Evolutionary conservation across 371 early-diverging fungal genomes (phyloP).

Genomic region (Batrachochytrium dendrobatidis): DNA sequence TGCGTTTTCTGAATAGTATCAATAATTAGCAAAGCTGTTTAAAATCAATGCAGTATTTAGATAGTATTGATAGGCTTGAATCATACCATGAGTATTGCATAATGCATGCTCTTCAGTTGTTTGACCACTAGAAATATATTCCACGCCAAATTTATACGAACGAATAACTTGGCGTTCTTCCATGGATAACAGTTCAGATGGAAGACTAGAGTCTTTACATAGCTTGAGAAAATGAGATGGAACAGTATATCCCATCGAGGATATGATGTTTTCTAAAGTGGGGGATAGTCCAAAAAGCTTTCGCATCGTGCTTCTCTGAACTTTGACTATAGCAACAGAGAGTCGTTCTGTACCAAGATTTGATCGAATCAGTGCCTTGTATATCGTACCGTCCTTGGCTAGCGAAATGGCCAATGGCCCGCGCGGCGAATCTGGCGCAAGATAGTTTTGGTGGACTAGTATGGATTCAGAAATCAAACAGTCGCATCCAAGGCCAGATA

Average conservation of each 20-base stretch:
- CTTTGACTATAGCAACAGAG: slow-evolving; percentile 20
- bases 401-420: slow-evolving; percentile 51
- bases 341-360: slow-evolving; percentile 41
- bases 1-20: slow-evolving; percentile 25
- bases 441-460: slow-evolving; percentile 44
- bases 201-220: slow-evolving; percentile 29
- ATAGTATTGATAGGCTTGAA: neutral
- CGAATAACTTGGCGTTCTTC: slow-evolving; percentile 56
- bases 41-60: too few relatives aligned
- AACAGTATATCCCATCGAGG: slow-evolving; percentile 47
- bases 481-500: too few relatives aligned
- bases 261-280: slow-evolving; percentile 33
- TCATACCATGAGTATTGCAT: slow-evolving; percentile 45
- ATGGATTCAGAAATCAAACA: too few relatives aligned
- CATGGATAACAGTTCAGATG: slow-evolving; percentile 43
- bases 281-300: slow-evolving; percentile 40
- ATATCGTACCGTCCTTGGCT: slow-evolving; percentile 30
- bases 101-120: slow-evolving; percentile 72
- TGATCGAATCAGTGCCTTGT: slow-evolving; percentile 41
- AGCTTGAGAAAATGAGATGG: slow-evolving; percentile 27
- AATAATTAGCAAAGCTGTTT: neutral
- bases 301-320: slow-evolving; percentile 26
- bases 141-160: slow-evolving; percentile 72
- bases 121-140: slow-evolving; percentile 60
- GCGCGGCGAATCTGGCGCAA: slow-evolving; percentile 33